Base-by-base conservation (phyloP, 331 rosid species). In the Quercus lobata region DNA sequence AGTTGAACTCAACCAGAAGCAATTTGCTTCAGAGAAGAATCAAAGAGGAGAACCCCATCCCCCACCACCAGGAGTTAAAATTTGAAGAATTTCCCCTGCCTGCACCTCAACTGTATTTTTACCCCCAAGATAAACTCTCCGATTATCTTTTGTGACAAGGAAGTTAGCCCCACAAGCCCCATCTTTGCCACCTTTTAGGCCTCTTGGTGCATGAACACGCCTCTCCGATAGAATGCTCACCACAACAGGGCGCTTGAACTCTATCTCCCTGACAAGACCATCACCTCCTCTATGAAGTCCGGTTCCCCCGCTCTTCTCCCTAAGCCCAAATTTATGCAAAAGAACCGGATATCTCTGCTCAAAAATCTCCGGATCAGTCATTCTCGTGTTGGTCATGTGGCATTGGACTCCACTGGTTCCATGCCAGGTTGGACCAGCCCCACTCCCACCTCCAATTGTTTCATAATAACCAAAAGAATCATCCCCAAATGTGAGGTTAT, bases 341-440 rank as follows among this genome's bases (percentile, higher is more conserved):
- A 92, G 62, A 71, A 94, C 98, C 6, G 98, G 97, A 84, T 92
- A 92, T 61, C 97, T 88, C 92, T 94, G 94, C 86, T 92, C 97
- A 22, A 94, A 87, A 76, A 92, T 94, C 94, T 92, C 97, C 0
- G 92, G 94, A 85, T 94, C 97, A 44, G 98, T 92, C 92, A 94
- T 94, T 75, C 93, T 79, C 55, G 98, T 94, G 78, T 94, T 94
- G 81, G 98, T 94, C 98, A 94, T 94, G 83, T 94, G 98, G 87
- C 94, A 88, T 41, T 94, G 98, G 69, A 91, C 90, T 19, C 98
- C 97, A 79, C 98, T 90, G 3, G 98, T 91, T 37, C 97, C 97
- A 69, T 89, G 88, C 98, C 98, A 94, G 60, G 90, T 76, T 30
- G 98, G 97, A 69, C 97, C 97, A 66, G 98, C 98, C 24, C 98